A percentile compares a stretch with the other conserved stretches of the same genome.
Conservation (phyloP, 2,329 filamentous ascomycete genomes). For the Alternaria sp. region DNA sequence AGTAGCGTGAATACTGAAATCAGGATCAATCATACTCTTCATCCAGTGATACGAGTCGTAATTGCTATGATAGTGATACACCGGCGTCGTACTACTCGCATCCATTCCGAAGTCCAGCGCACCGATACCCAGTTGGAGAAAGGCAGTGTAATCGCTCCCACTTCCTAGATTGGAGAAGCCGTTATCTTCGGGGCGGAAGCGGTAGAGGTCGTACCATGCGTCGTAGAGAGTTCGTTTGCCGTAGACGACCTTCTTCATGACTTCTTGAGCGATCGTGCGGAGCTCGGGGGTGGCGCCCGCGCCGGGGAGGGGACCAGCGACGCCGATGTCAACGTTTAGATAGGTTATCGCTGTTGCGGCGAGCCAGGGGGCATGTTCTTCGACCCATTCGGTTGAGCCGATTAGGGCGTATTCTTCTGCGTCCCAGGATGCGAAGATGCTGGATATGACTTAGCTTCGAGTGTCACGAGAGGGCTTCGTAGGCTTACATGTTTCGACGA, state of each 20-base stretch:
- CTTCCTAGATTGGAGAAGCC: constrained; percentile 49
- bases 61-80: constrained; percentile 57
- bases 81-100: constrained; percentile 36
- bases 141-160: constrained; percentile 57
- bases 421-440: constrained; percentile 53
- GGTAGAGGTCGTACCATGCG: constrained; percentile 49
- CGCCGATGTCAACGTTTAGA: constrained; percentile 59
- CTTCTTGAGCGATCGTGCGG: constrained; percentile 41
- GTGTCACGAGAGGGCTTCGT: constrained; percentile 1
- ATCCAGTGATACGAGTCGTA: constrained; percentile 61
- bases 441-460: constrained; percentile 48
- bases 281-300: constrained; percentile 50
- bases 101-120: constrained; percentile 46
- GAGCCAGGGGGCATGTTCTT: constrained; percentile 57
- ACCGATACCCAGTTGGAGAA: constrained; percentile 53
- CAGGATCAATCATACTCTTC: constrained; percentile 57
- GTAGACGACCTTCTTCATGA: constrained; percentile 52
- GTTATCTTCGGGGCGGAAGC: constrained; percentile 19
- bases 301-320: constrained; percentile 52
- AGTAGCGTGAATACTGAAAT: constrained; percentile 56
- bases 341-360: constrained; percentile 54
- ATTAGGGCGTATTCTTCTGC: constrained; percentile 50
- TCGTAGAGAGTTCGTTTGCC: constrained; percentile 54
- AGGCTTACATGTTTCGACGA: constrained; percentile 54
- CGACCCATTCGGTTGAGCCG: constrained; percentile 56